Base-by-base conservation (phyloP, 495 filamentous ascomycete species). In the Penicillium fimorum region DNA sequence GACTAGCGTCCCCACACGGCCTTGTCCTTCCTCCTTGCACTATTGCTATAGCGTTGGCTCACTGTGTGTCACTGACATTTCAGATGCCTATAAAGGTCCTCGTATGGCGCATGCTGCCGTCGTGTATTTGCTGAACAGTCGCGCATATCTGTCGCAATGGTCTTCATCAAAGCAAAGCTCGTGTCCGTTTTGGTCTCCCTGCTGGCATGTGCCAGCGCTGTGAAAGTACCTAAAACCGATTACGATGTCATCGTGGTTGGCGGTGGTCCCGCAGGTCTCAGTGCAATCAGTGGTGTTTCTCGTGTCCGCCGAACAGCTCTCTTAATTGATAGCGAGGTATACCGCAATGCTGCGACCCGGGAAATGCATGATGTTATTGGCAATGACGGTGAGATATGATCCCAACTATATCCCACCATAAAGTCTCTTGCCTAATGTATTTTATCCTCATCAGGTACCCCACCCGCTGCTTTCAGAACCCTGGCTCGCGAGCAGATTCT, bases 311-410 rank as follows among this genome's bases (percentile, higher is more conserved):
- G 82, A 6, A 77, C 69, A 22, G 74, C 79, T 4, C 68, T 80
- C 17, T 56, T 85, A 47, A 79, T 84, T 58, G 82, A 85, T 62
- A 81, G 77, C 35, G 73, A 76, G 33, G 69, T 77, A 17, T 85
- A 85, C 55, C 79, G 81, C 53, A 84, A 84, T 62, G 74, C 53
- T n/a, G 68, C 74, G 5, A 82, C 80, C 0, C 63, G 78, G 24
- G 73, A 80, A 44, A 80, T 82, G 80, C 82, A 85, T 65, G 81
- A 84, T 58, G 80, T 84, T 5, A 73, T 84, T 35, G 81, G 80
- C 5, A 81, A 78, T 58, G 82, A 84, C 54, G 80, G 81, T 84
- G 63, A 47, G 57, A 24, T 25, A 18, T 2, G 35, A 52, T 43
- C 5, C 44, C 4, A 33, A 20, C 29, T 11, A 20, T 35, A 32